Evolutionary conservation across 1,284 basidiomycete genomes (phyloP), one percentile per base, ranked within the genome.

Genomic region (Porodaedalea pini): DNA sequence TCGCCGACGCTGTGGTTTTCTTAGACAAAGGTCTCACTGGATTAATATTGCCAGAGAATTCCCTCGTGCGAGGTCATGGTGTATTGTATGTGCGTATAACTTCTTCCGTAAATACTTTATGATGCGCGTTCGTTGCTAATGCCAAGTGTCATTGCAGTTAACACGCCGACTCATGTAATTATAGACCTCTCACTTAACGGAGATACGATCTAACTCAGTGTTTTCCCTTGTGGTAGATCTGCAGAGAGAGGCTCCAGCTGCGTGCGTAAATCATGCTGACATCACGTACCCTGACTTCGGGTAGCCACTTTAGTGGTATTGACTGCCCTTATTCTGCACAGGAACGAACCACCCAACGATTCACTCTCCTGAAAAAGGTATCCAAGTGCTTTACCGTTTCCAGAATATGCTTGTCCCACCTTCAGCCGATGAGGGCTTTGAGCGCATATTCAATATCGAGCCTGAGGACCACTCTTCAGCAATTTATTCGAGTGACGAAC

Each of bases 321-420:
- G 23, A 19, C 45, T 19, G 31, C 25, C 13, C 23, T 37, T 40
- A 19, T 49, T 39, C 23, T 8, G 10, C 27, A 59, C 66, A 90
- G 87, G 87, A 61, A 77, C 74, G 41, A 74, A 71, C 51, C 87
- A 88, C 70, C 87, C 87, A 51, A 90, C 88, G 56, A 88, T 90
- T 67, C 81, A 72, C 59, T 75, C 69, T 62, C 73, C 77, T 45
- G 77, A 79, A 65, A 73, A 80, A 41, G 86, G 81, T 6, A 65
- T 85, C 57, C 69, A 73, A 21, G 70, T 88, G 15, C 74, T 90
- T 56, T 73, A 77, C 57, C 79, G 79, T 52, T 87, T 90, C 69
- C 77, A 77, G 55, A 73, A 75, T 51, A 78, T 82, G 62, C 83
- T 81, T 65, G 70, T 73, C 63, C 66, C 72, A n/a, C 88, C 88